Conservation (phyloP, 257 asterid genomes). For the Striga asiatica region DNA sequence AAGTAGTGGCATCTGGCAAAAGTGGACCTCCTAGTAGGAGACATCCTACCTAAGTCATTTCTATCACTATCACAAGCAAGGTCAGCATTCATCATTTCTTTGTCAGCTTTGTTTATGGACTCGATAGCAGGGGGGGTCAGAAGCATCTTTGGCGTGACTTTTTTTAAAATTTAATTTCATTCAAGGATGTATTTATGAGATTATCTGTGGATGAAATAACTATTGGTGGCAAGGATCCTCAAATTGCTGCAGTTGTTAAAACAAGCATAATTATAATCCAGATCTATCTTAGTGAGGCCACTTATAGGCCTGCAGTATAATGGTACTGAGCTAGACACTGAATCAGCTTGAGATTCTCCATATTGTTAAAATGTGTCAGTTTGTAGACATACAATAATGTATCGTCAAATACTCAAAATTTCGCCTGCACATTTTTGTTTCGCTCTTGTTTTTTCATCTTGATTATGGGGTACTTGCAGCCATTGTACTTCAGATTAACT, state of each 20-base stretch:
- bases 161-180: no score
- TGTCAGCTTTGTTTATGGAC: no score
- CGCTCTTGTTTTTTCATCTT: neutral
- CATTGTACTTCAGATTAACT: no score
- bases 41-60: no score
- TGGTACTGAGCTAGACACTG: neutral
- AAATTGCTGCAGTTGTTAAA: neutral
- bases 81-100: no score
- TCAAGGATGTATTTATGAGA: slow-evolving; percentile 71
- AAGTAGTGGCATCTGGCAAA: no score
- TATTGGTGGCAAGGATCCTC: neutral
- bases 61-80: no score
- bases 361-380: neutral
- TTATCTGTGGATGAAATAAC: slow-evolving; percentile 27
- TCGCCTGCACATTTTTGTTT: neutral
- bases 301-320: neutral
- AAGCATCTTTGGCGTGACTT: no score
- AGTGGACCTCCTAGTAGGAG: no score
- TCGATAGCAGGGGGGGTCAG: no score
- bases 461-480: no score
- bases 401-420: neutral
- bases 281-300: neutral
- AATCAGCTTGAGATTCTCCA: neutral
- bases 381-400: neutral
- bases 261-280: neutral